Evolutionary conservation across 805 yeast genomes (phyloP).

Genomic region (Hanseniaspora clermontiae): DNA sequence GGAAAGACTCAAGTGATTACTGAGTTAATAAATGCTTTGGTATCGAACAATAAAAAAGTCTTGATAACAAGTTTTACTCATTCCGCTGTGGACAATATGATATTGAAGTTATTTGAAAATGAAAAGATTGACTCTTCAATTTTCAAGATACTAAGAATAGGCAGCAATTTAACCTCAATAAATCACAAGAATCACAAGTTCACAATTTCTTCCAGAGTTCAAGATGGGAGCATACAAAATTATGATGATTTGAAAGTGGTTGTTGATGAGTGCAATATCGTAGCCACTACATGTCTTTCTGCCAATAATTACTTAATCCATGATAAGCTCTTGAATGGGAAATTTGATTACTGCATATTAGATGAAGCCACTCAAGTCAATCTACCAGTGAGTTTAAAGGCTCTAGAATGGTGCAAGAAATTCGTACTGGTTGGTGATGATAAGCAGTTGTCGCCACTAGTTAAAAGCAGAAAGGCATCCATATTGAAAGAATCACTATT

Average conservation of each 20-base stretch:
- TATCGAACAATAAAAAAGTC: slow-evolving; percentile 45
- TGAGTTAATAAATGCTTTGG: slow-evolving; percentile 50
- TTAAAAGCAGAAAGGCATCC: slow-evolving; percentile 55
- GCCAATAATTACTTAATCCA: slow-evolving; percentile 49
- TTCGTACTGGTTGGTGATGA: slow-evolving; percentile 96
- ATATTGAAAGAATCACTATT: slow-evolving; percentile 63
- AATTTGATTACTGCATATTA: slow-evolving; percentile 82
- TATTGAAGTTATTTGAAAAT: slow-evolving; percentile 49
- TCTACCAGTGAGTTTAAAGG: slow-evolving; percentile 83
- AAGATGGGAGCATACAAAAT: slow-evolving; percentile 28
- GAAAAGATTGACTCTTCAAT: slow-evolving; percentile 20
- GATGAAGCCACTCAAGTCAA: slow-evolving; percentile 97
- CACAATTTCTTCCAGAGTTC: slow-evolving; percentile 30
- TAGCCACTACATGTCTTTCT: slow-evolving; percentile 82
- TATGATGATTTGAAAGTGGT: slow-evolving; percentile 25
- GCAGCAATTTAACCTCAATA: slow-evolving; percentile 53
- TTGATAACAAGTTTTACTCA: slow-evolving; percentile 80
- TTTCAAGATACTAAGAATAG: slow-evolving; percentile 48
- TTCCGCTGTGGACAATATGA: slow-evolving; percentile 89
- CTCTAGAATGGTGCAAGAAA: slow-evolving; percentile 60
- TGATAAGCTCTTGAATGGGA: slow-evolving; percentile 25
- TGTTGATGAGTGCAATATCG: slow-evolving; percentile 51
- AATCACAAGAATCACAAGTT: slow-evolving; percentile 39
- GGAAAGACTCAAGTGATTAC: slow-evolving; percentile 90
- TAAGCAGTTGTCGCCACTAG: slow-evolving; percentile 81